These are phyloP conservation scores for Aspergillus cejpii DNA, from an alignment of 2,329 filamentous ascomycete species.

Conservation along the genomic window DNA sequence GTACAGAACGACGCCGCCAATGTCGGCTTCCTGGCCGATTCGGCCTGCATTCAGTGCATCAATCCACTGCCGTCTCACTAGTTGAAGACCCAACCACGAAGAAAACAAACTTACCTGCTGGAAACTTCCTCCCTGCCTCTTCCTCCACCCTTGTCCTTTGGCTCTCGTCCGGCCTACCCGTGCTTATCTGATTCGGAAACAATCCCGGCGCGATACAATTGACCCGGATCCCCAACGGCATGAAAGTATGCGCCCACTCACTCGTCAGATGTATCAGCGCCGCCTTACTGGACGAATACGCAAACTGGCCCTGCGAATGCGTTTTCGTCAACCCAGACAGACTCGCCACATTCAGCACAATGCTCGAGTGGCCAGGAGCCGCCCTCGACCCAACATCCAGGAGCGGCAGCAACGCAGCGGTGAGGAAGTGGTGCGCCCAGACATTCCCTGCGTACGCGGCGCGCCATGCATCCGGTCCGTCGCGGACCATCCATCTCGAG, in stretches of 20 bases:
- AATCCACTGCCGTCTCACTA: not conserved
- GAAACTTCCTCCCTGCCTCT: slow-evolving; percentile 46
- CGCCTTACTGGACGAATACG: slow-evolving; percentile 48
- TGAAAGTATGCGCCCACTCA: slow-evolving; percentile 50
- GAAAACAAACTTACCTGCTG: slow-evolving; percentile 35
- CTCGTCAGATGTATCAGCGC: slow-evolving; percentile 49
- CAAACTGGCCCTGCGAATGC: slow-evolving; percentile 46
- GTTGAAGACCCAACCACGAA: not conserved
- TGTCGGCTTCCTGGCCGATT: slow-evolving; percentile 54
- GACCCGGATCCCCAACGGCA: slow-evolving; percentile 51
- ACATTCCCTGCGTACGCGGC: slow-evolving; percentile 50
- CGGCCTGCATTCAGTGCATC: slow-evolving; percentile 13
- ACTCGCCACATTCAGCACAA: slow-evolving; percentile 50
- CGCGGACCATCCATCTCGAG: slow-evolving; percentile 12
- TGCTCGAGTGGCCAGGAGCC: slow-evolving; percentile 45
- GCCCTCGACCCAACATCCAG: slow-evolving; percentile 45
- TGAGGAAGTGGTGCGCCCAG: slow-evolving; percentile 47
- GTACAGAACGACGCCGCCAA: slow-evolving; percentile 53
- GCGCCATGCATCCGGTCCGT: slow-evolving; percentile 39
- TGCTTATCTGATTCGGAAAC: slow-evolving; percentile 55
- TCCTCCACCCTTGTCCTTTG: slow-evolving; percentile 52
- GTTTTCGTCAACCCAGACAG: slow-evolving; percentile 49
- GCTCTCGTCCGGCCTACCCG: slow-evolving; percentile 45
- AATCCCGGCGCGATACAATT: slow-evolving; percentile 54
- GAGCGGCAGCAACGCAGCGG: slow-evolving; percentile 50